Base-by-base conservation (phyloP, 371 early-diverging fungal species). In the Mortierella sp. region DNA sequence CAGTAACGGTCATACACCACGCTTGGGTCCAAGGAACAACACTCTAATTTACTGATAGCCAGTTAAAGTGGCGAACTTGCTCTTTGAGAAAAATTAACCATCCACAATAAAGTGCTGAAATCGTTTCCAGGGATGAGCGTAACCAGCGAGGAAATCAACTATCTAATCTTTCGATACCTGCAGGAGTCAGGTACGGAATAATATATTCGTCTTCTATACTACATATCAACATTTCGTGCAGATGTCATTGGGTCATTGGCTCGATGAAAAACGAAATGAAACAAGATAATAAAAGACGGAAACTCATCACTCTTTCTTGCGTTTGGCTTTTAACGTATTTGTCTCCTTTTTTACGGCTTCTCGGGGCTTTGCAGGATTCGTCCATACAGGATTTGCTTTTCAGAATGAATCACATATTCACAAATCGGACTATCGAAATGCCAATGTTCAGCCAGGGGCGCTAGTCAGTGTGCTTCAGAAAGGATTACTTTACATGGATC, bases 91-190 rank as follows among this genome's bases (percentile, higher is more conserved):
- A 43, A 15, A 43, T 15, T 43, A 10, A 13, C 15, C 43, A 9
- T 4, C 35, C 10, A 6, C 35, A 35, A 10, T 35, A 35, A 10
- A 35, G 9, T 35, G 3, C 35, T 35, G 35, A 6, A 35, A 35
- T 35, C 10, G 35, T 10, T 10, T 35, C 35, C 31, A 5, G 57
- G 67, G 64, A 92, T 92, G 93, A 89, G 89, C 40, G 89, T 96
- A 34, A 94, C 94, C 42, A 93, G 93, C 80, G 97, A 97, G 68
- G 96, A 97, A 85, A 93, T 98, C 66, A 98, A 98, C 85, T 95
- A 96, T 80, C 90, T 98, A 55, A 90, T 98, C 51, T 95, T 92
- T 83, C 88, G 97, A 72, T 98, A 98, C 77, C 88, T 98, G 51
- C 89, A 93, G 71, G 98, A 98, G 83, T 96, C 96, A 45, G 98